Percentiles rank a stretch among this genome's conserved stretches.
These are phyloP conservation scores for Diplogelasinospora grovesii DNA, from an alignment of 495 filamentous ascomycete species.

Conservation along the genomic window DNA sequence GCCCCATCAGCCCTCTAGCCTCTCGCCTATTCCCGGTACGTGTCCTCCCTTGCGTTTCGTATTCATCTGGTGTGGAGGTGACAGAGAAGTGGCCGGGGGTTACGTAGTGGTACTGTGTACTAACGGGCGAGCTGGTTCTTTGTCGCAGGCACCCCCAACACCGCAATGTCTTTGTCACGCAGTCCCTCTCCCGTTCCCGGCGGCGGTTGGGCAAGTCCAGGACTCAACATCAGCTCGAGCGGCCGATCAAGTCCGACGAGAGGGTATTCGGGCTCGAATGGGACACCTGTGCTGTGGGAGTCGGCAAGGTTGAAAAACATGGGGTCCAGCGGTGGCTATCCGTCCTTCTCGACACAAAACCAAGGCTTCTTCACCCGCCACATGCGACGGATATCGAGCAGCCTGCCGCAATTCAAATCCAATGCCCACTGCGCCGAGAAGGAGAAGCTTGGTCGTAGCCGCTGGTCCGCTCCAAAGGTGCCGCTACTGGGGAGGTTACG, in stretches of 20 bases:
- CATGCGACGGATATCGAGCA: conserved; percentile 65
- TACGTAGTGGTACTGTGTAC: too few relatives aligned
- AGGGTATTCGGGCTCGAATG: conserved; percentile 42
- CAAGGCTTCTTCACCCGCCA: conserved; percentile 74
- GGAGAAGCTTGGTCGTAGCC: conserved; percentile 58
- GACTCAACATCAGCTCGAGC: conserved; percentile 59
- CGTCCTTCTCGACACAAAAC: conserved; percentile 75
- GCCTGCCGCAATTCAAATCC: conserved; percentile 62
- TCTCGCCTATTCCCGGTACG: conserved; percentile 40
- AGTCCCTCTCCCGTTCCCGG: conserved; percentile 75
- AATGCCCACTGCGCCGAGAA: conserved; percentile 57
- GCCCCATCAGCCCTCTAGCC: conserved; percentile 31
- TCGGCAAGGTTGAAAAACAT: conserved; percentile 68
- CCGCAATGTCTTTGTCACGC: conserved; percentile 72
- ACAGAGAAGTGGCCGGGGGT: too few relatives aligned
- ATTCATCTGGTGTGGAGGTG: conserved; percentile 5
- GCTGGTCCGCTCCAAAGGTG: conserved; percentile 30
- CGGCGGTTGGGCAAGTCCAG: conserved; percentile 83
- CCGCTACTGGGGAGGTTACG: conserved; percentile 34
- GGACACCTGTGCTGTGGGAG: conserved; percentile 68
- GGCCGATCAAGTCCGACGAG: conserved; percentile 60
- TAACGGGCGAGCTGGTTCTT: conserved; percentile 10
- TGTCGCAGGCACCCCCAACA: conserved; percentile 36
- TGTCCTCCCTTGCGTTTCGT: conserved; percentile 15
- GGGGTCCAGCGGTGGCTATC: conserved; percentile 62